phyloP scores from a whole-genome alignment of 2,329 filamentous ascomycete species.

The Talaromyces rugulosus region DNA sequence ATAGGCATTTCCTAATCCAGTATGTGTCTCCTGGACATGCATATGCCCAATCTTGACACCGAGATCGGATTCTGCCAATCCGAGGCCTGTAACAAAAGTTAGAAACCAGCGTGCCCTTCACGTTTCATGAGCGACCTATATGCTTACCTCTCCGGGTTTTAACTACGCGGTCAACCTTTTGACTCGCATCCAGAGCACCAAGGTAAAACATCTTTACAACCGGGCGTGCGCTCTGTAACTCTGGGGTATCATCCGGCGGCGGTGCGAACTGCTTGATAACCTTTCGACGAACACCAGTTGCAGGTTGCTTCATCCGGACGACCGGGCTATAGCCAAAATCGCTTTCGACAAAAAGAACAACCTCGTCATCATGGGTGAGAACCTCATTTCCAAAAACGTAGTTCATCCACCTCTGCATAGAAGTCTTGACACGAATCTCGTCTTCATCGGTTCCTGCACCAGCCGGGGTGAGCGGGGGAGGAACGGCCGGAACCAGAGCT shows the following conservation, averaged over 20 bases:
- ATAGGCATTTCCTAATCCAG: constrained; percentile 82
- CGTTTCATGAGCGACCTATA: background rate
- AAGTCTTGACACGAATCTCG: constrained; percentile 78
- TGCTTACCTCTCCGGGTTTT: constrained; percentile 78
- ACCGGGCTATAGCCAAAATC: constrained; percentile 98
- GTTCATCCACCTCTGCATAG: constrained; percentile 93
- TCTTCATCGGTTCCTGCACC: constrained; percentile 96
- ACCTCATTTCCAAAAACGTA: constrained; percentile 88
- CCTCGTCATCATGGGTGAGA: constrained; percentile 91
- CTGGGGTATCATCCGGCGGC: constrained; percentile 92
- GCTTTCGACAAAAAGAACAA: constrained; percentile 97
- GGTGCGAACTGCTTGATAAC: constrained; percentile 98
- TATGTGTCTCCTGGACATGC: constrained; percentile 84
- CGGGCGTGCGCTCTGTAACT: constrained; percentile 83
- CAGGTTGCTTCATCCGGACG: constrained; percentile 91
- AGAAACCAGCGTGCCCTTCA: constrained; percentile 16
- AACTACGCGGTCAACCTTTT: constrained; percentile 92
- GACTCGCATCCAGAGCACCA: constrained; percentile 91
- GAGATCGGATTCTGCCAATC: constrained; percentile 86
- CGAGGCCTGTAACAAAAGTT: constrained; percentile 60
- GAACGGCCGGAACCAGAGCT: constrained; percentile 87
- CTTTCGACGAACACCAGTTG: constrained; percentile 90
- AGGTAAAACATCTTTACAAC: constrained; percentile 94
- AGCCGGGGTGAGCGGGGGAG: constrained; percentile 88
- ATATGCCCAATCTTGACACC: constrained; percentile 85